phyloP scores from a whole-genome alignment of 352 stramenopile genomes.

The Globisporangium takayamanum region DNA sequence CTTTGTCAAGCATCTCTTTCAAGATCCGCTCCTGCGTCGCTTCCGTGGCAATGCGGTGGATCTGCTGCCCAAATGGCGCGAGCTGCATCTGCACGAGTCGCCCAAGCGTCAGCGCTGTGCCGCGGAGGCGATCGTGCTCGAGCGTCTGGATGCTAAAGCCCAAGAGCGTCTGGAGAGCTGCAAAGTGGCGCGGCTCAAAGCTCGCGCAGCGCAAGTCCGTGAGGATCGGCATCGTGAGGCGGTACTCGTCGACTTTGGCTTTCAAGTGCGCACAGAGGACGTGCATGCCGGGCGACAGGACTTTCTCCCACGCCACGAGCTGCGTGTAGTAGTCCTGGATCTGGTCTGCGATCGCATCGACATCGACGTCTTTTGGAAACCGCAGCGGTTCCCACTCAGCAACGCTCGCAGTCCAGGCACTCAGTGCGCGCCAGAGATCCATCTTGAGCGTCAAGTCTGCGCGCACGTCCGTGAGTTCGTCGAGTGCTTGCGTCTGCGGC shows the following conservation, averaged over 20 bases:
- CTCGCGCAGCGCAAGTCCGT: constrained; percentile 44
- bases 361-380: constrained; percentile 69
- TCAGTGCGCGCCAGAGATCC: constrained; percentile 68
- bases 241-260: constrained; percentile 74
- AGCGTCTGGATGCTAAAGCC: constrained; percentile 67
- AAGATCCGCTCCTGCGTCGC: constrained; percentile 82
- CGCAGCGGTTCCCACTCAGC: constrained; percentile 37
- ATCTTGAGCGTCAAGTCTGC: constrained; percentile 74
- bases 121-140: constrained; percentile 2
- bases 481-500: constrained; percentile 63
- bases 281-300: constrained; percentile 39
- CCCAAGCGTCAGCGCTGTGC: constrained; percentile 56
- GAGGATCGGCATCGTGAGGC: constrained; percentile 70
- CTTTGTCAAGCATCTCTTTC: constrained; percentile 88
- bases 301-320: constrained; percentile 44
- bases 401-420: constrained; percentile 53
- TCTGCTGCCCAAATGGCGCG: constrained; percentile 59
- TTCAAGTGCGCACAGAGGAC: constrained; percentile 59
- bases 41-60: constrained; percentile 80
- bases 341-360: constrained; percentile 53
- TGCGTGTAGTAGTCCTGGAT: constrained; percentile 52
- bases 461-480: constrained; percentile 67
- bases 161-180: constrained; percentile 50
- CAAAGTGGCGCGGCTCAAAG: constrained; percentile 65
- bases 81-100: constrained; percentile 80